phyloP scores from a whole-genome alignment of 805 yeast genomes.

The Sugiyamaella mastotermitis region DNA sequence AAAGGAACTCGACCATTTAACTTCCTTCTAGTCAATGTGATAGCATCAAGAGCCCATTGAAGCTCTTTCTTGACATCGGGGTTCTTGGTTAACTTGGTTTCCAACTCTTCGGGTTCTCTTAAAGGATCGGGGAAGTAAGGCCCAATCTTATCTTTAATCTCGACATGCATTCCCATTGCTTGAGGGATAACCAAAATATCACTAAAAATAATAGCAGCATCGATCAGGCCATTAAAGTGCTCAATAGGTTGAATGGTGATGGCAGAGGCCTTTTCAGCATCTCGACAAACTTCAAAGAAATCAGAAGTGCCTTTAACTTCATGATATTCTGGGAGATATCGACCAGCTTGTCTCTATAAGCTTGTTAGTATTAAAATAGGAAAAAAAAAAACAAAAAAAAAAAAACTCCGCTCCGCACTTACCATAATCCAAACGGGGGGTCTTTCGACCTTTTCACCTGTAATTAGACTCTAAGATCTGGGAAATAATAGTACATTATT shows the following conservation, averaged over 20 bases:
- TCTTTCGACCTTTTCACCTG: conserved; percentile 78
- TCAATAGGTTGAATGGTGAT: conserved; percentile 95
- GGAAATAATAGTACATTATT: background rate
- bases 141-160: conserved; percentile 91
- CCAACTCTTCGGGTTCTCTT: conserved; percentile 63
- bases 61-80: conserved; percentile 70
- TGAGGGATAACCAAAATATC: conserved; percentile 96
- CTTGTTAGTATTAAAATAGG: background rate
- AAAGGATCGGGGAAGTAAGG: conserved; percentile 89
- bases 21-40: conserved; percentile 80
- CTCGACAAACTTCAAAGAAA: conserved; percentile 92
- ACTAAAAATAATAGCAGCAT: conserved; percentile 94
- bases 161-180: conserved; percentile 94
- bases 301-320: conserved; percentile 78
- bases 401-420: conserved; percentile 20
- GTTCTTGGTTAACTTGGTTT: conserved; percentile 38
- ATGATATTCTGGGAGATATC: conserved; percentile 76
- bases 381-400: background rate
- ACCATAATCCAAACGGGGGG: conserved; percentile 98
- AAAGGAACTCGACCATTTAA: conserved; percentile 88
- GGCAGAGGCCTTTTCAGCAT: conserved; percentile 87
- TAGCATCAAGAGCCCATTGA: conserved; percentile 94
- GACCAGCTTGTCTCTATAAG: conserved; percentile 80
- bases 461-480: background rate
- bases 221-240: conserved; percentile 81